Conservation (phyloP, 2,329 filamentous ascomycete species). For the Ophiostoma quercus region DNA sequence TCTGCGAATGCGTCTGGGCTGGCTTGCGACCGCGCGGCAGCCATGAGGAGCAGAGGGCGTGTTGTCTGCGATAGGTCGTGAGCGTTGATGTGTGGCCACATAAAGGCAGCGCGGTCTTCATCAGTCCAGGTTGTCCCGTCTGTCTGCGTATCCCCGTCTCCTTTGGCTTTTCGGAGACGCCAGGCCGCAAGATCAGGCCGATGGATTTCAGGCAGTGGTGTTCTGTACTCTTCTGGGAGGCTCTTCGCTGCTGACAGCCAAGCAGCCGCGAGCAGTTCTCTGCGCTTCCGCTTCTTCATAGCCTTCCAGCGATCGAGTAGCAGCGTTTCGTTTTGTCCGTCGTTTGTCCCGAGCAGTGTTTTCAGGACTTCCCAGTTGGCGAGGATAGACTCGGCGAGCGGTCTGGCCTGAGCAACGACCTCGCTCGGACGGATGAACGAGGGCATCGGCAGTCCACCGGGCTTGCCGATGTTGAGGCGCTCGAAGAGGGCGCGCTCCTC, state of each 20-base stretch:
- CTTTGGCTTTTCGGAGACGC: not conserved
- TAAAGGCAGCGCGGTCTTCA: not conserved
- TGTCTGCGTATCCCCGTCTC: not conserved
- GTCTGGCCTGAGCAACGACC: not conserved
- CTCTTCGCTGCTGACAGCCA: not conserved
- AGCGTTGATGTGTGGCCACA: not conserved
- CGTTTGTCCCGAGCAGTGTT: not conserved
- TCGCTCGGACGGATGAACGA: not conserved
- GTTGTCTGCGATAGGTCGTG: not conserved
- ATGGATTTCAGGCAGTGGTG: not conserved
- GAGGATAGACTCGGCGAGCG: not conserved
- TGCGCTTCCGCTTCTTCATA: constrained; percentile 1
- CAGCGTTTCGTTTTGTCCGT: not conserved
- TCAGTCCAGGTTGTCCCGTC: not conserved
- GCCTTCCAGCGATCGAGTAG: not conserved
- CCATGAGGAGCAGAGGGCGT: not conserved
- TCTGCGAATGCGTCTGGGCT: not conserved
- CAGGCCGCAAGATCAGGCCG: not conserved
- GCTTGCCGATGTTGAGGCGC: not conserved
- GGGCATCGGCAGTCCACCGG: not conserved
- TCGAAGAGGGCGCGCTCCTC: not conserved
- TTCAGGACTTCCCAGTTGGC: not conserved
- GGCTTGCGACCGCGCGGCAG: not conserved
- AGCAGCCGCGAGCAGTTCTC: not conserved
- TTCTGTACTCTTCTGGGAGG: not conserved